Evolutionary conservation across 2,329 filamentous ascomycete genomes (phyloP).

Genomic region (Fusarium siculi): DNA sequence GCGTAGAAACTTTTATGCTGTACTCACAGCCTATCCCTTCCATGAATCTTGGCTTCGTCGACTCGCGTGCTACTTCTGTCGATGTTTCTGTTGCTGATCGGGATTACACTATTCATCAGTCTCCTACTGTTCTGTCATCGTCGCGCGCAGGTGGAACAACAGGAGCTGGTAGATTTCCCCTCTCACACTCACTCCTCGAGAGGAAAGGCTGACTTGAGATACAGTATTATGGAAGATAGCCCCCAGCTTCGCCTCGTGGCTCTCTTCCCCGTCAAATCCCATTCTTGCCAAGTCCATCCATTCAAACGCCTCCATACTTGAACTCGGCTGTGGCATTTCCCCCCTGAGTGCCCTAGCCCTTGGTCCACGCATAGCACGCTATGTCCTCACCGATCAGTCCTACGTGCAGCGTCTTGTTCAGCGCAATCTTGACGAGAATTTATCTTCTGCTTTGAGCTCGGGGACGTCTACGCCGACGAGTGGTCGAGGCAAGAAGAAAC

Average conservation of each 20-base stretch:
- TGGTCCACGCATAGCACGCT: constrained; percentile 68
- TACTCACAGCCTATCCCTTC: constrained; percentile 82
- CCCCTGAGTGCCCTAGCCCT: constrained; percentile 80
- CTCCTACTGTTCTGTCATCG: constrained; percentile 82
- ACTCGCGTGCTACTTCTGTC: constrained; percentile 72
- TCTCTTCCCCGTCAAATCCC: constrained; percentile 70
- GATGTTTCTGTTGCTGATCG: constrained; percentile 74
- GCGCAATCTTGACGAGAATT: constrained; percentile 78
- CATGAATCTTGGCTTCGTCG: constrained; percentile 85
- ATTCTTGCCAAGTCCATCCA: constrained; percentile 67
- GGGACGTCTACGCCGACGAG: constrained; percentile 18
- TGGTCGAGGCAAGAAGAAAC: constrained; percentile 33
- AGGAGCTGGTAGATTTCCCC: constrained; percentile 56
- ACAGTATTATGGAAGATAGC: constrained; percentile 92
- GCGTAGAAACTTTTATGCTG: constrained; percentile 85
- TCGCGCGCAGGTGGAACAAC: constrained; percentile 71
- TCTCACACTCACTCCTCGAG: constrained; percentile 1
- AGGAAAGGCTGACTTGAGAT: constrained; percentile 5
- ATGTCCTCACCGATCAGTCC: constrained; percentile 86
- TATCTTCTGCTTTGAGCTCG: constrained; percentile 22
- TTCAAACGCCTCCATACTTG: constrained; percentile 69
- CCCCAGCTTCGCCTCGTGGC: constrained; percentile 83
- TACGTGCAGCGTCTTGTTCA: constrained; percentile 84
- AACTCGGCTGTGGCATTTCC: constrained; percentile 90
- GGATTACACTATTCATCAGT: constrained; percentile 84